Evolutionary conservation across 352 stramenopile species (phyloP), one percentile per base, ranked within the genome.

Genomic region (Globisporangium megalacanthum): DNA sequence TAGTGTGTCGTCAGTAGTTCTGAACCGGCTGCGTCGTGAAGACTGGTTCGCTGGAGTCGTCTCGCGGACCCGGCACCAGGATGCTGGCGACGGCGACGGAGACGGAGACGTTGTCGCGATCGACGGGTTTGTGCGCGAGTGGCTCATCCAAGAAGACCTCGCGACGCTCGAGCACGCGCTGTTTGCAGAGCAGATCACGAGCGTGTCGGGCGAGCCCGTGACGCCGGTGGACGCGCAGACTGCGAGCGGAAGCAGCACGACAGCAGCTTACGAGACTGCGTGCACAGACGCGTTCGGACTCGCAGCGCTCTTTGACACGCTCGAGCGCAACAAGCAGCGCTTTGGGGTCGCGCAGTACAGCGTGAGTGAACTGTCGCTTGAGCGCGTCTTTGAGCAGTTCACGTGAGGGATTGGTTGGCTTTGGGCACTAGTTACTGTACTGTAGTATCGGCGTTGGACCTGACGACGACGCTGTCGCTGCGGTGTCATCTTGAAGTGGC

Each of bases 361-460:
- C 58, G 74, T 98, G 36, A 95, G 83, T 44, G 90, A 98, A 60
- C 70, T 95, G 41, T 95, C 90, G 1, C 76, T 98, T 1, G 93
- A 98, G 69, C 83, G 88, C 20, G 88, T 98, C 15, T 98, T 98
- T 65, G 94, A 97, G 67, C 75, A 95, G 58, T 97, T 98, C 56
- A 92, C 89, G 46, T 86, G 64, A 75, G 25, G 41, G 25, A 29
- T 29, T 29, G 25, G n/a, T 14, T 0, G 10, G 13, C 10, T 13
- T 46, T 46, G 4, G 39, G 17, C 39, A 46, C 39, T 6, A 10
- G 14, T 47, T 25, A n/a, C 14, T 17, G 8, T 46, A 9, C 13
- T 44, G 37, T 45, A n/a, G n/a, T n/a, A n/a, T n/a, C n/a, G n/a
- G n/a, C n/a, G n/a, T n/a, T n/a, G n/a, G n/a, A n/a, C n/a, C n/a